phyloP scores from a whole-genome alignment of 1,284 basidiomycete genomes.

The Moesziomyces antarcticus region DNA sequence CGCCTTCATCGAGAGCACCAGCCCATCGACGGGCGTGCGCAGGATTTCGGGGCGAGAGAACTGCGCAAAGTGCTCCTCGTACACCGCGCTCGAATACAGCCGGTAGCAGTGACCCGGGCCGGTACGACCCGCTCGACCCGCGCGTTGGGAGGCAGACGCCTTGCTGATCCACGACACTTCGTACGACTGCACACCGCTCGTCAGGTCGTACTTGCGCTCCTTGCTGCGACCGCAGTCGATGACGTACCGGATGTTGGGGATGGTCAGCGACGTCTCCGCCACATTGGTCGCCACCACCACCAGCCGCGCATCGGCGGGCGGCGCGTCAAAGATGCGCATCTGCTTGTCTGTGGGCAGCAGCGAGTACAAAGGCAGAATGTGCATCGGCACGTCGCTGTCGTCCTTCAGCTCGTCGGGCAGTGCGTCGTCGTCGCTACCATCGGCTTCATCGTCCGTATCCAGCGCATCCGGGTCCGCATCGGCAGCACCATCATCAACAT shows the following conservation, averaged over 20 bases:
- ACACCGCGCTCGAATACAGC: conserved; percentile 80
- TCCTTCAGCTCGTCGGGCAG: conserved; percentile 53
- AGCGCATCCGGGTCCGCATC: conserved; percentile 69
- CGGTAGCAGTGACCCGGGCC: conserved; percentile 83
- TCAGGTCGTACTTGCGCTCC: conserved; percentile 79
- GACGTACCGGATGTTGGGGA: conserved; percentile 80
- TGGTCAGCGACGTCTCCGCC: conserved; percentile 82
- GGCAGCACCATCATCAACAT: conserved; percentile 69
- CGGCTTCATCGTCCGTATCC: conserved; percentile 53
- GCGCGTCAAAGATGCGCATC: conserved; percentile 78
- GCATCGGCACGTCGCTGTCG: conserved; percentile 66
- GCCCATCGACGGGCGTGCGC: conserved; percentile 94
- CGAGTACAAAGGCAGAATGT: conserved; percentile 80
- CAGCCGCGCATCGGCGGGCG: conserved; percentile 75
- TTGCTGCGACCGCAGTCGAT: conserved; percentile 81
- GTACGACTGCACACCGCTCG: conserved; percentile 78
- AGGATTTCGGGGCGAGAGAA: conserved; percentile 93
- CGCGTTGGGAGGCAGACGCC: conserved; percentile 78
- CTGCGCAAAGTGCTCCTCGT: conserved; percentile 87
- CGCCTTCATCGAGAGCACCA: conserved; percentile 98
- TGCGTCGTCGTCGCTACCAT: conserved; percentile 48
- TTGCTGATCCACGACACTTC: conserved; percentile 81
- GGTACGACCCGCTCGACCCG: conserved; percentile 80
- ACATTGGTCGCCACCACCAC: conserved; percentile 82
- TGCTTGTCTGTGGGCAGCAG: conserved; percentile 79